phyloP scores from a whole-genome alignment of 2,329 filamentous ascomycete species.

The Penicillium sp. region DNA sequence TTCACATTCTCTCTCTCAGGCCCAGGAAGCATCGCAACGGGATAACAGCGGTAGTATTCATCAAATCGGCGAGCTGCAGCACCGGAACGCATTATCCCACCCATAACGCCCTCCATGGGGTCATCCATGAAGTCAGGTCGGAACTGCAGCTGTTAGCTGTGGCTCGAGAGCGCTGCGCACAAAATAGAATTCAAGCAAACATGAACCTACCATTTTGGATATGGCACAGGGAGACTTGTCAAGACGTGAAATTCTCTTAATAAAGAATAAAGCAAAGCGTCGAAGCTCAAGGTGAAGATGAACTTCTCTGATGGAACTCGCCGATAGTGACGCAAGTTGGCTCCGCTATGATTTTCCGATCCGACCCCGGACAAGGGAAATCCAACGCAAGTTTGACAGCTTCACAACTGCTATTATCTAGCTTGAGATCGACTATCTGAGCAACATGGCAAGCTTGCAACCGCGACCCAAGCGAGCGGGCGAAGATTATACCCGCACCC shows the following conservation, averaged over 20 bases:
- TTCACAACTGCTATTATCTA: neutral
- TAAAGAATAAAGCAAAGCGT: neutral
- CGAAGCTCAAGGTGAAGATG: neutral
- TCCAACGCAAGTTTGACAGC: slow-evolving; percentile 7
- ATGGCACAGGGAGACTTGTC: neutral
- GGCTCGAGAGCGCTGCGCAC: neutral
- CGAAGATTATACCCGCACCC: slow-evolving; percentile 74
- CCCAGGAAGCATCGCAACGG: slow-evolving; percentile 88
- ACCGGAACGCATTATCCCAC: slow-evolving; percentile 52
- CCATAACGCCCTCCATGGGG: slow-evolving; percentile 53
- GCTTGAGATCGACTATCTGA: neutral
- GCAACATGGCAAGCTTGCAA: slow-evolving; percentile 58
- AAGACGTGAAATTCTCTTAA: neutral
- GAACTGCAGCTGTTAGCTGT: slow-evolving; percentile 35
- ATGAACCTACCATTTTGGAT: slow-evolving; percentile 25
- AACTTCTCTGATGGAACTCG: slow-evolving; percentile 17
- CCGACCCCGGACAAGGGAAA: slow-evolving; percentile 32
- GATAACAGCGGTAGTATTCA: slow-evolving; percentile 98
- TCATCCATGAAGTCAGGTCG: slow-evolving; percentile 53
- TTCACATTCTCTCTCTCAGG: slow-evolving; percentile 86
- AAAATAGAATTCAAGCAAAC: neutral
- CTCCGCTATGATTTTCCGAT: slow-evolving; percentile 41
- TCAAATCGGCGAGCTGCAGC: slow-evolving; percentile 75
- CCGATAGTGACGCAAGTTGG: slow-evolving; percentile 37
- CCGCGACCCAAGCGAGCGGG: slow-evolving; percentile 79